Conservation (phyloP, 768 basidiomycete genomes). For the Lentinula sp. region DNA sequence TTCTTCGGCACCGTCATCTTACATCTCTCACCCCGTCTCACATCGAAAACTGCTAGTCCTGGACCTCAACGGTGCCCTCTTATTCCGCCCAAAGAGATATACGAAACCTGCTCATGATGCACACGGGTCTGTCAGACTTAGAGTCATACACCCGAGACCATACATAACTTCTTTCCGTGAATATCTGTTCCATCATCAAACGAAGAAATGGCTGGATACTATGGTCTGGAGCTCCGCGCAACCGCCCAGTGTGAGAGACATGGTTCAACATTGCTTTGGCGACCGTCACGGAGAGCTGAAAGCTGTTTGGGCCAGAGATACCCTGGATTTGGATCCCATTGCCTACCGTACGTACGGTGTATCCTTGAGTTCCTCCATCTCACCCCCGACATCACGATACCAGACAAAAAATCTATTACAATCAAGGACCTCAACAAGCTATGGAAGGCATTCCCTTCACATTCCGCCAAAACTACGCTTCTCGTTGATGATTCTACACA, state of each 20-base stretch:
- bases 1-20: not conserved
- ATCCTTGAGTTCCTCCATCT: not conserved
- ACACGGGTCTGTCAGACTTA: not conserved
- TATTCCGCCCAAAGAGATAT: slow-evolving; percentile 40
- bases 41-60: slow-evolving; percentile 65
- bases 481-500: slow-evolving; percentile 52
- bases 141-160: slow-evolving; percentile 51
- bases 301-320: slow-evolving; percentile 46
- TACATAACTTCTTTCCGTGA: slow-evolving; percentile 56
- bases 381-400: not conserved
- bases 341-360: slow-evolving; percentile 39
- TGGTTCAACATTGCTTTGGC: slow-evolving; percentile 63
- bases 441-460: slow-evolving; percentile 41
- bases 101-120: slow-evolving; percentile 3
- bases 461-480: slow-evolving; percentile 41
- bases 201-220: slow-evolving; percentile 66
- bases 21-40: slow-evolving; percentile 10
- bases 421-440: slow-evolving; percentile 72
- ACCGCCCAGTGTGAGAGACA: slow-evolving; percentile 69
- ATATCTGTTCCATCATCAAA: slow-evolving; percentile 59
- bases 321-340: slow-evolving; percentile 36
- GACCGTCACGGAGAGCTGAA: slow-evolving; percentile 12
- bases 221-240: slow-evolving; percentile 91
- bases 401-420: slow-evolving; percentile 45
- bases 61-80: slow-evolving; percentile 72